These are phyloP conservation scores for Chimonanthus praecox DNA, from an alignment of 164 flowering plant species.

Conservation along the genomic window DNA sequence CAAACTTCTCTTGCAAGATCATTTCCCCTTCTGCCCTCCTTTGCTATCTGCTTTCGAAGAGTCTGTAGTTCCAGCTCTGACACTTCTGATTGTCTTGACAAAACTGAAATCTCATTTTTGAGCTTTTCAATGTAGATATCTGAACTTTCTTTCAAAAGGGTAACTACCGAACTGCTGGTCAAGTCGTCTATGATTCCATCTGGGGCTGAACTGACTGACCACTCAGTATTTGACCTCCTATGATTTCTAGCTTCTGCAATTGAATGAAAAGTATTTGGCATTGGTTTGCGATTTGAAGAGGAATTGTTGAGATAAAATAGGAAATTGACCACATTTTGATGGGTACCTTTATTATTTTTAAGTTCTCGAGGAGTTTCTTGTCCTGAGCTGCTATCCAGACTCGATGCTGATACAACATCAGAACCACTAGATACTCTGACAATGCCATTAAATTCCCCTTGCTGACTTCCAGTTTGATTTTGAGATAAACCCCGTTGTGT, in stretches of 20 bases:
- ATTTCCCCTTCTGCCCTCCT: slow-evolving; percentile 75
- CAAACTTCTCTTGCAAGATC: slow-evolving; percentile 64
- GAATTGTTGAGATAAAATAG: slow-evolving; percentile 25
- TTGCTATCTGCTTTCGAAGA: slow-evolving; percentile 79
- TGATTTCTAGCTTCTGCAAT: slow-evolving; percentile 24
- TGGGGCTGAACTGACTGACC: slow-evolving; percentile 53
- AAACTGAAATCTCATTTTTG: slow-evolving; percentile 42
- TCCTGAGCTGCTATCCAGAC: slow-evolving; percentile 69
- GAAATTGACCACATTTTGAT: slow-evolving; percentile 31
- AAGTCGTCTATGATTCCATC: slow-evolving; percentile 48
- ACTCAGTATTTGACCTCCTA: slow-evolving; percentile 41
- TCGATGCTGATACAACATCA: slow-evolving; percentile 55
- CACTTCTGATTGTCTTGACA: slow-evolving; percentile 66
- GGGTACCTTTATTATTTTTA: slow-evolving; percentile 18
- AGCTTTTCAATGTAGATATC: slow-evolving; percentile 54
- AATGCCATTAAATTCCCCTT: slow-evolving; percentile 31
- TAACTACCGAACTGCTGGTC: slow-evolving; percentile 27
- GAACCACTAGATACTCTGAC: slow-evolving; percentile 47
- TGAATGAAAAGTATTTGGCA: slow-evolving; percentile 13
- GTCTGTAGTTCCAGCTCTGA: slow-evolving; percentile 86
- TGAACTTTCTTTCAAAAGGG: slow-evolving; percentile 25
- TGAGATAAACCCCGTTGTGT: slow-evolving; percentile 9
- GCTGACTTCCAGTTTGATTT: slow-evolving; percentile 17
- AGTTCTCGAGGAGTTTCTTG: slow-evolving; percentile 53
- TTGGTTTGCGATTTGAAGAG: slow-evolving; percentile 18